Base-by-base conservation (phyloP, 192 early-diverging fungal species). In the Coemansia sp. region DNA sequence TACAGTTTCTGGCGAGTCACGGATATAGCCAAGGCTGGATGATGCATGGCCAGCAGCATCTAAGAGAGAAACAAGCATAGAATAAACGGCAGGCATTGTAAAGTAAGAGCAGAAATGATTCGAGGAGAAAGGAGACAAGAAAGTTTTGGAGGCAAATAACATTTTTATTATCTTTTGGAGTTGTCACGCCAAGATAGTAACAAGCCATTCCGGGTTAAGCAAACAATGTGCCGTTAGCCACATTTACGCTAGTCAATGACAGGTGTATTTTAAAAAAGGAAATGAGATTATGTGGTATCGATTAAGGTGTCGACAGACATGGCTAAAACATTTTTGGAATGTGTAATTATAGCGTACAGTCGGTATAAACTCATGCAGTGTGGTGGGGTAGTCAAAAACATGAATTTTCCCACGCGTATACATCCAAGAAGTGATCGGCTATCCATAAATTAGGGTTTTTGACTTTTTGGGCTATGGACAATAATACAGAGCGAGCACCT, bases 1-100 rank as follows among this genome's bases (percentile, higher is more conserved):
- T 16, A 69, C 66, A 22, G 76, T 69, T 3, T 22, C 43, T n/a
- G 67, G 54, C 5, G 67, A 64, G 26, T 26, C 12, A 31, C 67
- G 71, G 11, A 69, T 53, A 23, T 1, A 23, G 6, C 21, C 0
- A 21, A 53, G 21, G 9, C 21, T 23, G 8, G 25, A 12, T 2
- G 51, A 53, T 25, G 25, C 25, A 11, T 22, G 51, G 0, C 19
- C 43, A n/a, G 47, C 43, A 45, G 12, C 8, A 21, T 26, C 5
- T 21, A 17, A n/a, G 19, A 43, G 22, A 12, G 41, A 48, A 26
- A 29, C 27, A 45, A 48, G 21, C 39, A 45, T 16, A 61, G 14
- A 53, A 53, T 53, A 53, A 53, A 26, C 51, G 23, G 16, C 23
- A 11, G 51, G 51, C 51, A 53, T 53, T 25, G 19, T 53, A 26